Percentiles rank a stretch among this genome's conserved stretches.
Conservation (phyloP, 2,329 filamentous ascomycete species). For the Alternaria ethzedia region DNA sequence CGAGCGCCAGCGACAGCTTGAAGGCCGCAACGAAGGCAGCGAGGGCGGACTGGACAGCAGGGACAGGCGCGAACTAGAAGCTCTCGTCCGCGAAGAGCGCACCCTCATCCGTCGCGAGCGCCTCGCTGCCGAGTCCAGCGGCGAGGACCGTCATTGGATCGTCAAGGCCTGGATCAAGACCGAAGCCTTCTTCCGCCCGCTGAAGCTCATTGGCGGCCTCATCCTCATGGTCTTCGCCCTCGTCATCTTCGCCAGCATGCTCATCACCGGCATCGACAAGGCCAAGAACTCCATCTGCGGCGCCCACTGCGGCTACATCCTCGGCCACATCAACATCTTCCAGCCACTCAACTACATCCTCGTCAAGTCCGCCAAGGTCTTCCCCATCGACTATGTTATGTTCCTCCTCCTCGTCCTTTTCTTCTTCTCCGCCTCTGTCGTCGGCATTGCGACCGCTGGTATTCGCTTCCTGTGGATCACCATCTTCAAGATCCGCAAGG, state of each 20-base stretch:
- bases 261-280: conserved; percentile 95
- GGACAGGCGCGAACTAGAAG: conserved; percentile 86
- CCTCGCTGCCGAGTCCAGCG: conserved; percentile 80
- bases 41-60: conserved; percentile 78
- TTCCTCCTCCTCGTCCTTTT: conserved; percentile 85
- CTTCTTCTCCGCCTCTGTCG: conserved; percentile 86
- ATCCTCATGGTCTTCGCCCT: conserved; percentile 76
- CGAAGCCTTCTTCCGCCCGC: conserved; percentile 80
- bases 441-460: conserved; percentile 83
- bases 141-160: conserved; percentile 76
- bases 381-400: conserved; percentile 90
- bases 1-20: conserved; percentile 89
- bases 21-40: conserved; percentile 80
- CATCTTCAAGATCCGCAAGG: conserved; percentile 88
- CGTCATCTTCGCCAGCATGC: conserved; percentile 86
- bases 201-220: conserved; percentile 87
- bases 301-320: conserved; percentile 86
- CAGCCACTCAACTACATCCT: conserved; percentile 94
- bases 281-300: conserved; percentile 95
- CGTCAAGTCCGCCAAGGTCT: conserved; percentile 78
- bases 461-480: conserved; percentile 96
- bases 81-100: conserved; percentile 85
- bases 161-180: conserved; percentile 79
- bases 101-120: conserved; percentile 89
- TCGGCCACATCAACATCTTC: conserved; percentile 87